A percentile compares a stretch with the other conserved stretches of the same genome.
phyloP scores from a whole-genome alignment of 192 early-diverging fungal species.

The Gigaspora rosea region DNA sequence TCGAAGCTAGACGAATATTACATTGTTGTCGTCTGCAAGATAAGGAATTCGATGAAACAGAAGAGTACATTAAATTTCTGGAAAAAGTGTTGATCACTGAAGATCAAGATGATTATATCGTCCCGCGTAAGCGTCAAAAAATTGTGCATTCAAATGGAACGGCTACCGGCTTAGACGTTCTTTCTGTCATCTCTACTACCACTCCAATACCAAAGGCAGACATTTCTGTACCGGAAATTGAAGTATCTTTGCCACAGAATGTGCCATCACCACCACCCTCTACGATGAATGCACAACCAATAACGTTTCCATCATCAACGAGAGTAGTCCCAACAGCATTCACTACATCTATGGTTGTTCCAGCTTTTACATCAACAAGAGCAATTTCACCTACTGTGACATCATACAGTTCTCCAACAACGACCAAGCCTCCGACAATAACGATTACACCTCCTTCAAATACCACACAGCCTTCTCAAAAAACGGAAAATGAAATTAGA shows the following conservation, averaged over 20 bases:
- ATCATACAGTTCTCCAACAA: neutral
- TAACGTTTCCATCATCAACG: neutral
- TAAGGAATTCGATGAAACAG: constrained; percentile 59
- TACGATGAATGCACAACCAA: neutral
- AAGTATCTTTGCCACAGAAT: neutral
- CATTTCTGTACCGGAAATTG: neutral
- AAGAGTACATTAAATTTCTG: constrained; percentile 61
- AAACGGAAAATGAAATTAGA: constrained; percentile 17
- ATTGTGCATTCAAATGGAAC: neutral
- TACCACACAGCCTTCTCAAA: neutral
- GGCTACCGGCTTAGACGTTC: neutral
- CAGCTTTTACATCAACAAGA: neutral
- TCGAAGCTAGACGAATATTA: constrained; percentile 54
- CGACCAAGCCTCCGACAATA: neutral
- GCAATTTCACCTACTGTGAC: neutral
- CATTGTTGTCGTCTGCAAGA: constrained; percentile 51
- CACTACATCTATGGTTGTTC: neutral
- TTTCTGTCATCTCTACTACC: neutral
- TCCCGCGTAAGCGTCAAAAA: constrained; percentile 1
- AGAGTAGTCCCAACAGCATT: neutral
- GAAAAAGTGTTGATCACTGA: constrained; percentile 50
- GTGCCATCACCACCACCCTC: neutral
- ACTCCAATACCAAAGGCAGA: neutral
- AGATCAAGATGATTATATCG: neutral
- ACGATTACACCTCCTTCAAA: neutral